phyloP scores from a whole-genome alignment of 139 green algal species.

The Edaphochlamys debaryana region DNA sequence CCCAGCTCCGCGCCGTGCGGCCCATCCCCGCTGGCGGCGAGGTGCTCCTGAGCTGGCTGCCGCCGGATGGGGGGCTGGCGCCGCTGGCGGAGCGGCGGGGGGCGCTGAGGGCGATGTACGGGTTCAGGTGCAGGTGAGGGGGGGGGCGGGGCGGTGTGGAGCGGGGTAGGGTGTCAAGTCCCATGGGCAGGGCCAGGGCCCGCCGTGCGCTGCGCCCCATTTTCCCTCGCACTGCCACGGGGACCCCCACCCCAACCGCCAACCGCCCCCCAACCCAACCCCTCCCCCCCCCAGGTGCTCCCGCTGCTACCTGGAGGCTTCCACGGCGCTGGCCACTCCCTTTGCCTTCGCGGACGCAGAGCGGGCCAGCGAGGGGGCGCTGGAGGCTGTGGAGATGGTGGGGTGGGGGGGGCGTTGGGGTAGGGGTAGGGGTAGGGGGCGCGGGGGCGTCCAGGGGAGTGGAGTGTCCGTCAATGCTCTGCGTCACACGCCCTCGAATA shows the following conservation, averaged over 20 bases:
- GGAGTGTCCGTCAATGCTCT: neutral
- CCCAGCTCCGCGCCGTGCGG: slow-evolving; percentile 7
- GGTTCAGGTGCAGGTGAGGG: slow-evolving; percentile 35
- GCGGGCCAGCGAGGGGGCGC: slow-evolving; percentile 20
- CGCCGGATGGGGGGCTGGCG: neutral
- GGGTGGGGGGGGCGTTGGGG: neutral
- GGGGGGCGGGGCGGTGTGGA: no score
- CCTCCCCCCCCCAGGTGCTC: neutral
- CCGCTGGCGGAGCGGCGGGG: neutral
- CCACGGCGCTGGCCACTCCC: neutral
- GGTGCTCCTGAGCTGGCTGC: slow-evolving; percentile 45
- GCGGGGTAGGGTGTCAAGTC: no score
- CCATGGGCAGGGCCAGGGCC: neutral
- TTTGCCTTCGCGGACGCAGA: slow-evolving; percentile 13
- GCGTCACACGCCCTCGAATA: no score
- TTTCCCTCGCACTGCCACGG: neutral
- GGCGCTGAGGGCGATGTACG: slow-evolving; percentile 3
- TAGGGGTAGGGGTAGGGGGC: no score
- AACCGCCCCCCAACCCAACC: no score
- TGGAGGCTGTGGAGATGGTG: slow-evolving; percentile 8
- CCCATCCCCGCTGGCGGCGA: slow-evolving; percentile 1
- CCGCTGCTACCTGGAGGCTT: neutral
- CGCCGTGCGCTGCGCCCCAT: neutral
- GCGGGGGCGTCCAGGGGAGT: neutral
- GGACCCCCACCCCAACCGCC: neutral